Conservation (phyloP, 106 monocot species). For the Xerophyta viscosa region DNA sequence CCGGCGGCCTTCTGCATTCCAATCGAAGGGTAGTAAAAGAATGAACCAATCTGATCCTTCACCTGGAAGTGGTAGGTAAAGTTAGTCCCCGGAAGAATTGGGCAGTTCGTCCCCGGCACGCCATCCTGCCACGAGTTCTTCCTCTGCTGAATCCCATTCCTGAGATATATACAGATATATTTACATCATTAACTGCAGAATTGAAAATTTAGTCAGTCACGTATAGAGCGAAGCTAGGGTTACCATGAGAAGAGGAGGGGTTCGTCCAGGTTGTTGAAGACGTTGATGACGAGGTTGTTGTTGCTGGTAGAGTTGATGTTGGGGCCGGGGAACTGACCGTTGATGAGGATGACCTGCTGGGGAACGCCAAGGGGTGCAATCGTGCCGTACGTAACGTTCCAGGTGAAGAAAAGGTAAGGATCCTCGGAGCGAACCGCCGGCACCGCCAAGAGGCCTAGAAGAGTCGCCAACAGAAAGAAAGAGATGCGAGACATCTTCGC, state of each 20-base stretch:
- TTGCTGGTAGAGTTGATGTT: slow-evolving; percentile 45
- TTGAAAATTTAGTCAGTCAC: no score
- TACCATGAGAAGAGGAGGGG: slow-evolving; percentile 45
- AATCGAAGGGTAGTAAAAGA: slow-evolving; percentile 52
- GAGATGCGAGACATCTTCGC: neutral
- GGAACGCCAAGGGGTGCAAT: slow-evolving; percentile 19
- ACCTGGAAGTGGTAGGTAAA: slow-evolving; percentile 69
- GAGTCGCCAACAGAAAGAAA: neutral
- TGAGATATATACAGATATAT: neutral
- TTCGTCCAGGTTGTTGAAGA: slow-evolving; percentile 42
- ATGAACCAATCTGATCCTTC: slow-evolving; percentile 65
- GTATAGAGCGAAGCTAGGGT: neutral
- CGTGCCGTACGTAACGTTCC: slow-evolving; percentile 32
- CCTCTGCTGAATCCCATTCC: slow-evolving; percentile 66
- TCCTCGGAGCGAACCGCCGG: slow-evolving; percentile 20
- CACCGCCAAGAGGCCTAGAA: slow-evolving; percentile 5
- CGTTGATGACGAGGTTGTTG: slow-evolving; percentile 37
- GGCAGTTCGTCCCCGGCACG: slow-evolving; percentile 40
- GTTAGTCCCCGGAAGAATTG: slow-evolving; percentile 26
- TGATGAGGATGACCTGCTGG: slow-evolving; percentile 40
- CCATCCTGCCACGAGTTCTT: slow-evolving; percentile 70
- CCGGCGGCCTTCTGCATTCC: slow-evolving; percentile 55
- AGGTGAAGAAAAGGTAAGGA: slow-evolving; percentile 21
- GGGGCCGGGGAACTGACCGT: slow-evolving; percentile 55
- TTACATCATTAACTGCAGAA: no score